These are phyloP conservation scores for Populus trichocarpa DNA, from an alignment of 441 rosid genomes.

Conservation along the genomic window DNA sequence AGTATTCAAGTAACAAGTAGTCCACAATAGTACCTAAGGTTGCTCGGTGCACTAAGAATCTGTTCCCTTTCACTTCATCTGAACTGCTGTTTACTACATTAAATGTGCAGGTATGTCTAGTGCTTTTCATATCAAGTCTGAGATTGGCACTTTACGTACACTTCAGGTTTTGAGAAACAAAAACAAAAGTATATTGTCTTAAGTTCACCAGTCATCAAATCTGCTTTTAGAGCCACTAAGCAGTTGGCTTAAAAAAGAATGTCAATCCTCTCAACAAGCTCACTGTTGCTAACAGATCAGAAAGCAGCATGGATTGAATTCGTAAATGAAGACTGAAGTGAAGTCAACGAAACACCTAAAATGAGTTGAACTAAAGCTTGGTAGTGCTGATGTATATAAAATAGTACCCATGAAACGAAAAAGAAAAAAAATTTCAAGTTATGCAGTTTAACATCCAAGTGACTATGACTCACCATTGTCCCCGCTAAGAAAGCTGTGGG, in stretches of 20 bases:
- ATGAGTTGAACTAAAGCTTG: not conserved
- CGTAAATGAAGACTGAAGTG: not conserved
- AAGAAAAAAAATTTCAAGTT: not conserved
- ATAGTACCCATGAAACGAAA: not conserved
- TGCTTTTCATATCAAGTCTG: no score
- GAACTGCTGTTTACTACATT: not conserved
- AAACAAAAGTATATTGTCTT: not conserved
- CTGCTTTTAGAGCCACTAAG: not conserved
- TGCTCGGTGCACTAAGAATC: not conserved
- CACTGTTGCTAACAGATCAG: not conserved
- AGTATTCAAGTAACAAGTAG: not conserved
- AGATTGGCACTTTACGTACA: no score
- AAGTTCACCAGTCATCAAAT: not conserved
- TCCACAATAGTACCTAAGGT: no score
- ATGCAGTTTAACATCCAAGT: not conserved
- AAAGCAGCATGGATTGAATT: not conserved
- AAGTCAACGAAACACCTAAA: not conserved
- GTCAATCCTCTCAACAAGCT: not conserved
- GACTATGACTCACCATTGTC: conserved; percentile 49
- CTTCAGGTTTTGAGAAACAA: not conserved
- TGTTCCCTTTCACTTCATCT: not conserved
- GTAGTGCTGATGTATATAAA: not conserved
- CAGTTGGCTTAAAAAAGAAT: not conserved
- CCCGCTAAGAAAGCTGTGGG: conserved; percentile 86
- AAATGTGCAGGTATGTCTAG: no score